Evolutionary conservation across 176 grass and related monocot genomes (phyloP), one percentile per base, ranked within the genome.

Genomic region (Neostapfia colusana): DNA sequence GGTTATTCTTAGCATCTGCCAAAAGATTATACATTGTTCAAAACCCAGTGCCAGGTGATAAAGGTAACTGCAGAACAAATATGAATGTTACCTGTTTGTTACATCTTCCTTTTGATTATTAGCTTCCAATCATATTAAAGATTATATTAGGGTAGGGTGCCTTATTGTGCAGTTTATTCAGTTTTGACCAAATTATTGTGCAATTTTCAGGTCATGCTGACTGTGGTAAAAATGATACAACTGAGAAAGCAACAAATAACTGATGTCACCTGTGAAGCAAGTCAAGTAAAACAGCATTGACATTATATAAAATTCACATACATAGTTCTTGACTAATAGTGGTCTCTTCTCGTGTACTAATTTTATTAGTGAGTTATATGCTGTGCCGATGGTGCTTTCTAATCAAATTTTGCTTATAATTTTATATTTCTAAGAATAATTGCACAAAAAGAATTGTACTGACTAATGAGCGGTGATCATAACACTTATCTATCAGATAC

Each of bases 11-110:
- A 37, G 78, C 78, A 0, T 89, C 86, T 1, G 90, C 89, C 21
- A 97, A 93, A 87, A 89, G 85, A 71, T 70, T 97, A 38, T 93
- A 87, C 71, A 93, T 97, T 76, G 70, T 80, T 16, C 71, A 10
- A n/a, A 88, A 83, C 50, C 85, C 81, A 48, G 44, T 73, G 23
- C 45, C 70, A 27, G 45, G 56, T 39, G 41, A 69, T 31, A 93
- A 87, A 84, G 80, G 88, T 90, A 87, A 3, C 2, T 45, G 11
- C 0, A 14, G 2, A 14, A 14, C 41, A 43, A 43, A 10, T 43
- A 39, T 43, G 8, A 43, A 43, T 46, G 13, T 43, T 43, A 45
- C 43, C 14, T 45, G 43, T 13, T 12, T 14, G 11, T 45, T 45
- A 14, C 4, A 45, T 3, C 14, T 45, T 45, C 11, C 11, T 14